Evolutionary conservation across 176 grass and related monocot species (phyloP).

Genomic region (Panicum miliaceum): DNA sequence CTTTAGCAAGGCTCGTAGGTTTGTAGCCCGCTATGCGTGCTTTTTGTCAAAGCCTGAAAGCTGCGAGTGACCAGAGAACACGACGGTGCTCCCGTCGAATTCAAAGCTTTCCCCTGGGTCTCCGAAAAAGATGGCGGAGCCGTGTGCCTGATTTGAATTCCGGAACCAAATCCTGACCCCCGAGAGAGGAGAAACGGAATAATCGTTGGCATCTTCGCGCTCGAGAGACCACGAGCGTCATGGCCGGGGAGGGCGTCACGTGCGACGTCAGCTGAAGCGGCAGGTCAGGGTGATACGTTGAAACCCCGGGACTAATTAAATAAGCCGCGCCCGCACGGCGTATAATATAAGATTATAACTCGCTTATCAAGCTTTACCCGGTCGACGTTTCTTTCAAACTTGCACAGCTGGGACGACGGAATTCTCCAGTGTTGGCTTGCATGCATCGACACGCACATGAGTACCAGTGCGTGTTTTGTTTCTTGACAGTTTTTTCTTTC

Average conservation of each 20-base stretch:
- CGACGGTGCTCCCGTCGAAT: too few species aligned
- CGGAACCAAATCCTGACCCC: too few species aligned
- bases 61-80: not conserved
- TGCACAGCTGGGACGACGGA: not conserved
- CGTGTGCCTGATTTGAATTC: not conserved
- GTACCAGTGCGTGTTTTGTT: not conserved
- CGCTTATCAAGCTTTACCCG: not conserved
- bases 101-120: not conserved
- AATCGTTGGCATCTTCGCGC: not conserved
- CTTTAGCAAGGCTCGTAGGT: too few species aligned
- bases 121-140: not conserved
- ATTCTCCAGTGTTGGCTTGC: conserved; percentile 1
- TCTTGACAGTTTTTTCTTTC: not conserved
- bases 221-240: too few species aligned
- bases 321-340: conserved; percentile 9
- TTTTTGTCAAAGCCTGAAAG: not conserved
- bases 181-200: not conserved
- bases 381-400: conserved; percentile 5
- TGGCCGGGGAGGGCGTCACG: too few species aligned
- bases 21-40: not conserved
- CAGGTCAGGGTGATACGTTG: conserved; percentile 51
- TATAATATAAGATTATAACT: not conserved
- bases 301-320: not conserved
- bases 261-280: conserved; percentile 18
- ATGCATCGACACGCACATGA: too few species aligned